Base-by-base conservation (phyloP, 805 yeast species). In the Nakazawaea peltata region DNA sequence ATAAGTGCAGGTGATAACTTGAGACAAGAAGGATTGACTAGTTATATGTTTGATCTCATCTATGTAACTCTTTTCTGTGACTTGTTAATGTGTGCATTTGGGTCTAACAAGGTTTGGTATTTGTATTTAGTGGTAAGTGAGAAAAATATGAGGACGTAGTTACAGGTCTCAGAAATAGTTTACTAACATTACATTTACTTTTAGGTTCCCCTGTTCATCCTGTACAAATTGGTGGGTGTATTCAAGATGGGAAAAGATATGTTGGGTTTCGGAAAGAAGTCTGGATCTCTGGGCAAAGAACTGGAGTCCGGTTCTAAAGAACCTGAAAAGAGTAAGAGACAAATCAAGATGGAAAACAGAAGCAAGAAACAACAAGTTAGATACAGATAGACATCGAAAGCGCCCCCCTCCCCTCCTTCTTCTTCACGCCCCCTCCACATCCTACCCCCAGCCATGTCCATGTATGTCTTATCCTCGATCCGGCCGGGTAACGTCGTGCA, bases 1-100 rank as follows among this genome's bases (percentile, higher is more conserved):
- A 49, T 69, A 3, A 57, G 54, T 10, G 53, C 81, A 2, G 90
- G 88, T 2, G 71, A 67, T 21, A 83, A 82, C 46, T 64, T 81
- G 40, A 55, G 55, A 37, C 82, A 73, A 41, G 49, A 55, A 3
- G 92, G 92, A 0, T 60, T 82, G 27, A 77, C 77, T 26, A 90
- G 82, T 54, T 81, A 77, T 59, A 58, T 81, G 64, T 77, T 77
- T 49, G 92, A 82, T 49, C 53, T 80, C 10, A 59, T 82, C 40
- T 81, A 81, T 49, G 53, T 81, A 30, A 79, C 87, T 3, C 67
- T 79, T 68, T 45, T 69, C 15, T 61, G 74, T 43, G 75, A 76
- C 43, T 36, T 78, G 1, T 54, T 78, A 34, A 69, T 75, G 61
- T 45, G 72, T 5, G 16, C 72, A 0, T 46, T 71, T 25, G 87